Conservation (phyloP, 2,329 filamentous ascomycete genomes). For the Xylogone sp. region DNA sequence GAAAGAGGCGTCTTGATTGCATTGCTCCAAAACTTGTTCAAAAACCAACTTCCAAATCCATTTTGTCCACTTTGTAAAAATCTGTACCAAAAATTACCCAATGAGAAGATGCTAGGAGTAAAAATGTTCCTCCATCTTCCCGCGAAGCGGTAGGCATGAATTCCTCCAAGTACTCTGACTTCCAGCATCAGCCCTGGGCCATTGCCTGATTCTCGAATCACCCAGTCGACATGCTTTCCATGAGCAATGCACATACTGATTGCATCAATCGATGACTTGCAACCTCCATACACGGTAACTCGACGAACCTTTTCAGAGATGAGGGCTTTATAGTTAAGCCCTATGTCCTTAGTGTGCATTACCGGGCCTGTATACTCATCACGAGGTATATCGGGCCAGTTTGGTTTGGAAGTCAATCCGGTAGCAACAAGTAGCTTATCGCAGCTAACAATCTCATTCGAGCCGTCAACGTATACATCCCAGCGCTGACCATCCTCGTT, state of each 20-base stretch:
- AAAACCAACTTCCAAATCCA: conserved; percentile 8
- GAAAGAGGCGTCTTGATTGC: conserved; percentile 3
- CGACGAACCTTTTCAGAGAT: conserved; percentile 5
- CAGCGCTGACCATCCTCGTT: conserved; percentile 6
- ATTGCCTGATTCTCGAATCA: conserved; percentile 12
- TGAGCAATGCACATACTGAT: conserved; percentile 6
- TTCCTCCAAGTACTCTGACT: conserved; percentile 1
- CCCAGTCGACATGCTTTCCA: conserved; percentile 15
- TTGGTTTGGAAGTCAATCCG: conserved; percentile 8
- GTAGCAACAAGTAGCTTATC: conserved; percentile 14
- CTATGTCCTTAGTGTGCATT: conserved; percentile 11
- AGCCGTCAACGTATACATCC: conserved; percentile 4
- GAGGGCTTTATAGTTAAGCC: conserved; percentile 2
- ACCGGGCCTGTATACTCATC: conserved; percentile 5
- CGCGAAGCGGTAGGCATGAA: conserved; percentile 3
- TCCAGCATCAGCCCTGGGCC: conserved; percentile 12
- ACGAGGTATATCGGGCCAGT: conserved; percentile 7
- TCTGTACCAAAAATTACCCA: conserved; percentile 6
- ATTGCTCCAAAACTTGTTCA: conserved; percentile 6
- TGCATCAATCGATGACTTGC: conserved; percentile 13
- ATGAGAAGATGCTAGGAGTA: conserved; percentile 7
- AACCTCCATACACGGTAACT: conserved; percentile 13
- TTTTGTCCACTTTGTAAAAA: conserved; percentile 12
- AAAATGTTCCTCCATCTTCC: conserved; percentile 11
- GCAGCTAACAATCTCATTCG: conserved; percentile 3